Conservation (phyloP, 1,139 yeast genomes). For the Protomyces gravidus region DNA sequence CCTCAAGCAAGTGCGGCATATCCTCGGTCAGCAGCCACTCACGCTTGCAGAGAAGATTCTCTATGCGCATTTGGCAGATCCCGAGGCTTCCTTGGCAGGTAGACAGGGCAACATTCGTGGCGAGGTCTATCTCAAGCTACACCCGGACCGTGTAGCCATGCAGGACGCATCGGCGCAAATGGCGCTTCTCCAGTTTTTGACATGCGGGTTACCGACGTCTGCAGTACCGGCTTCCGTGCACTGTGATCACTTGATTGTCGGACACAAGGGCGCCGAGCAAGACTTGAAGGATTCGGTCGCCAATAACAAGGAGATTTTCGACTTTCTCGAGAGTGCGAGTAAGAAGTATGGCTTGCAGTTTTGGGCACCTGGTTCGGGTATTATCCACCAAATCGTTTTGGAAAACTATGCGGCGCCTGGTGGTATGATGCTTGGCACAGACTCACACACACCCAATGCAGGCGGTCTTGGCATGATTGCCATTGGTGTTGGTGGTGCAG, state of each 20-base stretch:
- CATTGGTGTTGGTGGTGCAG: conserved; percentile 97
- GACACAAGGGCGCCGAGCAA: conserved; percentile 79
- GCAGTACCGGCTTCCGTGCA: conserved; percentile 94
- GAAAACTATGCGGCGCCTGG: conserved; percentile 97
- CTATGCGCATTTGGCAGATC: conserved; percentile 82
- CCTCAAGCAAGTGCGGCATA: conserved; percentile 56
- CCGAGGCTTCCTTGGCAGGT: conserved; percentile 67
- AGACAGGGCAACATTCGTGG: conserved; percentile 66
- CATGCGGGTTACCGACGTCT: conserved; percentile 80
- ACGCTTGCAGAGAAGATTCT: conserved; percentile 91
- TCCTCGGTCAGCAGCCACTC: conserved; percentile 59
- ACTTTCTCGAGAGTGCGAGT: conserved; percentile 84
- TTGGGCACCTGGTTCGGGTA: conserved; percentile 99
- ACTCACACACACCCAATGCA: conserved; percentile 95
- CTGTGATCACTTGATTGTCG: conserved; percentile 96
- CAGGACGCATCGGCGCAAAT: conserved; percentile 99
- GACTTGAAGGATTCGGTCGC: conserved; percentile 74
- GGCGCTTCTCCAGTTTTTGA: conserved; percentile 94
- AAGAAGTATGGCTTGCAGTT: conserved; percentile 91
- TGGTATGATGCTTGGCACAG: conserved; percentile 98
- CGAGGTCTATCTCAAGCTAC: conserved; percentile 72
- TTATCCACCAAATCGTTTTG: conserved; percentile 92
- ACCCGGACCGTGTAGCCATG: conserved; percentile 99
- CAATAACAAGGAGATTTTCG: conserved; percentile 88
- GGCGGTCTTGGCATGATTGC: conserved; percentile 98